A percentile compares a stretch with the other conserved stretches of the same genome.
These are phyloP conservation scores for Hygrophila difformis DNA, from an alignment of 257 asterid genomes.

Conservation along the genomic window DNA sequence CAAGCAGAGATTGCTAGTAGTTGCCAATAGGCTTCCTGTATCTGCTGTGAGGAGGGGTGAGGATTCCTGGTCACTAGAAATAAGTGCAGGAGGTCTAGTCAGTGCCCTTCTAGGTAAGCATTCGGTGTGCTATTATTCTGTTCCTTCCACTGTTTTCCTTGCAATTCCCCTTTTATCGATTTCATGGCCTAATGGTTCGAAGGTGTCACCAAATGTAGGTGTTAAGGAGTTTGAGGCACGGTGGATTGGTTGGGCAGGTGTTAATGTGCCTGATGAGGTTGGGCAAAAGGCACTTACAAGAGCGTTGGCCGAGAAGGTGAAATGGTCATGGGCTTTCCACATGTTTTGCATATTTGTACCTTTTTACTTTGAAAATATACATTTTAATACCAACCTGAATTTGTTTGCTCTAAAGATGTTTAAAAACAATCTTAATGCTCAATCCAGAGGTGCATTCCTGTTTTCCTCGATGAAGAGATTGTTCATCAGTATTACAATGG, in stretches of 20 bases:
- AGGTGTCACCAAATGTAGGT: constrained; percentile 28
- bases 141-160: background rate
- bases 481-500: constrained; percentile 85
- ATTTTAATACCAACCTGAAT: background rate
- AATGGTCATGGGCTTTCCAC: constrained; percentile 5
- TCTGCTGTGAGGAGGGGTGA: constrained; percentile 87
- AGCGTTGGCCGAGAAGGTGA: constrained; percentile 82
- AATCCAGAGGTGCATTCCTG: constrained; percentile 82
- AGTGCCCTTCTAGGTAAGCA: constrained; percentile 91
- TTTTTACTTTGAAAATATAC: constrained; percentile 3
- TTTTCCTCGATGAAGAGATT: constrained; percentile 71
- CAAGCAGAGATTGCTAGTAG: constrained; percentile 80
- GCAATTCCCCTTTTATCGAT: background rate
- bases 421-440: constrained; percentile 2
- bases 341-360: background rate
- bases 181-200: constrained; percentile 10
- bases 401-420: constrained; percentile 1
- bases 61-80: constrained; percentile 91
- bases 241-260: constrained; percentile 99
- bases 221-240: constrained; percentile 79
- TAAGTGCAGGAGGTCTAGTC: constrained; percentile 98
- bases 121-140: constrained; percentile 1
- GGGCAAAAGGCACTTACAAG: constrained; percentile 78
- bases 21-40: constrained; percentile 95
- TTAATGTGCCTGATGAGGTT: constrained; percentile 74